These are phyloP conservation scores for Colletotrichum incanum DNA, from an alignment of 2,329 filamentous ascomycete genomes.

Conservation along the genomic window DNA sequence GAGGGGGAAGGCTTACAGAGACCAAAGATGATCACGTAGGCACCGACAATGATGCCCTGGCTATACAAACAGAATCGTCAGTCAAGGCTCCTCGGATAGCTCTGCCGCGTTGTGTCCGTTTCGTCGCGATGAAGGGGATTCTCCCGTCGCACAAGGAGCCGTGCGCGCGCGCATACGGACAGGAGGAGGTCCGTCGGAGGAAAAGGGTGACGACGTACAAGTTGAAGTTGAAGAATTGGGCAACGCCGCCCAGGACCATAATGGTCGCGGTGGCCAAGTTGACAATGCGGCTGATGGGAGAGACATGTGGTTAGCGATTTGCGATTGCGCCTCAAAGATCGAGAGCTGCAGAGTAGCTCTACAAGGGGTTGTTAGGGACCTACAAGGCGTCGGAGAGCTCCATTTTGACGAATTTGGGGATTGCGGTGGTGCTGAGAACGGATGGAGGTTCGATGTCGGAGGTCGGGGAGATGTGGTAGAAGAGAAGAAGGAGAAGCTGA, in stretches of 20 bases:
- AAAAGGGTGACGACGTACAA: conserved; percentile 66
- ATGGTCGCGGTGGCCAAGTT: conserved; percentile 91
- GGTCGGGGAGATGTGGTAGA: not conserved
- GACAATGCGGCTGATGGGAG: conserved; percentile 82
- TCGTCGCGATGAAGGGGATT: conserved; percentile 15
- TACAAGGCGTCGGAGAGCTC: conserved; percentile 95
- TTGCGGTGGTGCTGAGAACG: not conserved
- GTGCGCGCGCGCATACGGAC: conserved; percentile 27
- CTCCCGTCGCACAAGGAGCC: conserved; percentile 24
- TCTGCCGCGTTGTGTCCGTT: not conserved
- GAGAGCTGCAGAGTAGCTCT: conserved; percentile 13
- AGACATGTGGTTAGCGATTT: conserved; percentile 53
- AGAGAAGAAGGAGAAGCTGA: conserved; percentile 30
- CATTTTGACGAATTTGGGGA: conserved; percentile 68
- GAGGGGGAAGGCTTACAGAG: conserved; percentile 71
- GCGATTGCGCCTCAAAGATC: conserved; percentile 16
- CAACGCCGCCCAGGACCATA: conserved; percentile 88
- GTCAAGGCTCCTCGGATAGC: not conserved
- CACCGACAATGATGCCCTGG: conserved; percentile 82
- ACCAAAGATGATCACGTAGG: conserved; percentile 94
- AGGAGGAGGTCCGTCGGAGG: conserved; percentile 31
- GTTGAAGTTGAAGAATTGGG: conserved; percentile 75
- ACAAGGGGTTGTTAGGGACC: conserved; percentile 55
- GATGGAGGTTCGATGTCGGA: conserved; percentile 8
- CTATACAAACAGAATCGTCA: conserved; percentile 56